These are phyloP conservation scores for Auriscalpium microsporum DNA, from an alignment of 768 basidiomycete species.

Conservation along the genomic window DNA sequence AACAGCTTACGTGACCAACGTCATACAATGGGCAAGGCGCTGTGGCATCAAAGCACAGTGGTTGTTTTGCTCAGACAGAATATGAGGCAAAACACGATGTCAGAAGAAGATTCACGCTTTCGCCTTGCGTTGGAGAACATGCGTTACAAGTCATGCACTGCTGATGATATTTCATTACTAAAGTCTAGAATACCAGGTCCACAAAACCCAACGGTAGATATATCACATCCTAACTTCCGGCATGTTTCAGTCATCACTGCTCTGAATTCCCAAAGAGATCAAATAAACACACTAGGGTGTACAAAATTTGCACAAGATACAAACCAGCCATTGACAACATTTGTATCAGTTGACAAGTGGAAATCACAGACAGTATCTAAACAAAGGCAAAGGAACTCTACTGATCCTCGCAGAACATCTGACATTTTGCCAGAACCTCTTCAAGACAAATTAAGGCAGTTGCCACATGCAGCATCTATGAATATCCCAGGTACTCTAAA, in stretches of 20 bases:
- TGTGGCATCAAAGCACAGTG: constrained; percentile 14
- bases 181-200: constrained; percentile 16
- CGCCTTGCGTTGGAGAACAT: constrained; percentile 28
- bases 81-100: constrained; percentile 10
- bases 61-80: constrained; percentile 16
- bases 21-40: constrained; percentile 7
- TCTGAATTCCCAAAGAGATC: constrained; percentile 29
- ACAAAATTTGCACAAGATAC: constrained; percentile 26
- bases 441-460: constrained; percentile 17
- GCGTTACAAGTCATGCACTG: constrained; percentile 32
- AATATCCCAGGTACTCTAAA: constrained; percentile 14
- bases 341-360: constrained; percentile 18
- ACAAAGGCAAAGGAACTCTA: not conserved
- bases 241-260: constrained; percentile 32
- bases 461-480: constrained; percentile 10
- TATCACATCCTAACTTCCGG: constrained; percentile 19
- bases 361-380: not conserved
- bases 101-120: constrained; percentile 21
- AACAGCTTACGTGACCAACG: constrained; percentile 3
- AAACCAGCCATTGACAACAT: constrained; percentile 18
- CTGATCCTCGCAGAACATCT: not conserved
- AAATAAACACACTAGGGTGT: constrained; percentile 26
- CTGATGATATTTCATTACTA: constrained; percentile 30
- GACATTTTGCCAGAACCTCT: not conserved
- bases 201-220: not conserved